Conservation (phyloP, 768 basidiomycete genomes). For the Lactarius hatsudake region DNA sequence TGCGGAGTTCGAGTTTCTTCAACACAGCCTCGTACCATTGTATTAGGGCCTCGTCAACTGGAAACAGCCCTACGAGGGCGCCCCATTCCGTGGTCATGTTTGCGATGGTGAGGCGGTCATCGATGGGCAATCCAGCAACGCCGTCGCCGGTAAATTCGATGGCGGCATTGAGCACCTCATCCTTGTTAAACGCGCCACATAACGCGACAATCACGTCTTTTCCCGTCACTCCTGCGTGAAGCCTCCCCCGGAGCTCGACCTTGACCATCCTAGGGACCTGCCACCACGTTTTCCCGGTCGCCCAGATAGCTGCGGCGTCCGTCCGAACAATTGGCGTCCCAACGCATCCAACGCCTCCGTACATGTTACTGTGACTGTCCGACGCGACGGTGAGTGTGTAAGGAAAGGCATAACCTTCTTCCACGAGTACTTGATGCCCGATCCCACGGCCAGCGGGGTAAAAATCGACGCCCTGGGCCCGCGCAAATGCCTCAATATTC, state of each 20-base stretch:
- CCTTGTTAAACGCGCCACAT: constrained; percentile 92
- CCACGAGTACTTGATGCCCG: constrained; percentile 95
- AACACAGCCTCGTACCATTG: constrained; percentile 82
- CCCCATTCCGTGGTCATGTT: constrained; percentile 99
- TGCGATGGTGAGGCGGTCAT: constrained; percentile 94
- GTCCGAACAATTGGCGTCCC: constrained; percentile 97
- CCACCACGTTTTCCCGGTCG: constrained; percentile 99
- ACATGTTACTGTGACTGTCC: constrained; percentile 98
- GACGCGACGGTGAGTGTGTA: constrained; percentile 93
- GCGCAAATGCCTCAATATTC: constrained; percentile 86
- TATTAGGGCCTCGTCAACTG: constrained; percentile 77
- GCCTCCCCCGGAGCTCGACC: constrained; percentile 80
- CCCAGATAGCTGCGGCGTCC: constrained; percentile 94
- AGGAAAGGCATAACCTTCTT: constrained; percentile 98
- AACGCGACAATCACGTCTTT: constrained; percentile 98
- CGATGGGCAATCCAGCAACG: constrained; percentile 69
- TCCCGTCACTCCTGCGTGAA: constrained; percentile 89
- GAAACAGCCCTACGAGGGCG: constrained; percentile 93
- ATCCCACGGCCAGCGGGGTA: constrained; percentile 98
- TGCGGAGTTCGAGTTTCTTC: constrained; percentile 69
- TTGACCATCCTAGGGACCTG: constrained; percentile 96
- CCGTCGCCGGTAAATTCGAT: constrained; percentile 96
- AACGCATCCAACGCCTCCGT: constrained; percentile 95
- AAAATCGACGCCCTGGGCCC: constrained; percentile 83
- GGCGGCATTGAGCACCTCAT: constrained; percentile 95